phyloP scores from a whole-genome alignment of 2,329 filamentous ascomycete genomes.

The Colletotrichum navitas region DNA sequence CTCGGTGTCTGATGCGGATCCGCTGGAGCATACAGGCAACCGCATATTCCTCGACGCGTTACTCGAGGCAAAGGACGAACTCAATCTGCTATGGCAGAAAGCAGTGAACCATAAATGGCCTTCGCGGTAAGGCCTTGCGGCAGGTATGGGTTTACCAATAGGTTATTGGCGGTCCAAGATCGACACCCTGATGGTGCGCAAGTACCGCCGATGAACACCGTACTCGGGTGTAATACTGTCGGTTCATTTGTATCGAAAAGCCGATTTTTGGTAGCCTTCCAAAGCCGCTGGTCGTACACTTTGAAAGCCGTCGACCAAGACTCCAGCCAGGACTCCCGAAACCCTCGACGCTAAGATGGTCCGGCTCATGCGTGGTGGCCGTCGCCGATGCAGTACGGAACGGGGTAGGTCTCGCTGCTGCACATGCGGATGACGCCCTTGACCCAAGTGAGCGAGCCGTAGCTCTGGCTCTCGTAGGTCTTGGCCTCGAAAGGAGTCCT shows the following conservation, averaged over 20 bases:
- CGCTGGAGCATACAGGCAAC: background rate
- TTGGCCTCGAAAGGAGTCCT: slow-evolving; percentile 49
- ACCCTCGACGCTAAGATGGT: background rate
- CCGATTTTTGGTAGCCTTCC: background rate
- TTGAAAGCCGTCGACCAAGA: background rate
- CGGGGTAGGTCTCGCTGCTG: slow-evolving; percentile 51
- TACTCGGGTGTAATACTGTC: background rate
- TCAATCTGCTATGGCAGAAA: background rate
- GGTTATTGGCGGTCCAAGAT: background rate
- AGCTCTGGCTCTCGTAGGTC: slow-evolving; percentile 50
- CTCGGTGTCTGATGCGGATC: background rate
- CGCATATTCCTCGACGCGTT: background rate
- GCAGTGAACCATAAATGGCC: background rate
- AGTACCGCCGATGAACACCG: background rate
- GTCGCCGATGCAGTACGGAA: slow-evolving; percentile 54
- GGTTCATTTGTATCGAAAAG: background rate
- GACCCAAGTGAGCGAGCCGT: slow-evolving; percentile 53
- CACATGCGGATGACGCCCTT: slow-evolving; percentile 55
- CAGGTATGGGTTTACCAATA: background rate
- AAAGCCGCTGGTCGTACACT: too few relatives aligned
- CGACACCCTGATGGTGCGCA: background rate
- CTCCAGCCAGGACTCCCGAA: background rate
- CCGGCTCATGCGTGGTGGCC: slow-evolving; percentile 42
- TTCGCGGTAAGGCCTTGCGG: background rate
- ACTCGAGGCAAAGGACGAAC: background rate